Base-by-base conservation (phyloP, 1,284 basidiomycete genomes). In the Pterula multifida region DNA sequence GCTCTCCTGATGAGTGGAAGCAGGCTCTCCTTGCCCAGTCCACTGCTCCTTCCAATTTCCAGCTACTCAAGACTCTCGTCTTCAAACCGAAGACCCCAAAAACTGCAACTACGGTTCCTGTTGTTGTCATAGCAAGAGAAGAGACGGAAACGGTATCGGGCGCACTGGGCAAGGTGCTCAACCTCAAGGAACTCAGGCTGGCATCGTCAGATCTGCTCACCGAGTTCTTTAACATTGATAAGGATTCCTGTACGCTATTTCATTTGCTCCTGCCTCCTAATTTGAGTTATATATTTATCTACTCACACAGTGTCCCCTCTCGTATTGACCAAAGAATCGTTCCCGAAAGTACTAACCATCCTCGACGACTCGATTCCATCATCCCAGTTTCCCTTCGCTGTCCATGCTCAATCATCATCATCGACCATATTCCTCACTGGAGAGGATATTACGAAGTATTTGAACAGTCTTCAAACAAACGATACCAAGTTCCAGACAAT, bases 1-100 rank as follows among this genome's bases (percentile, higher is more conserved):
- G 68, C 53, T 85, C 84, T 44, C 85, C 82, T 1, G 72, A 76
- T 1, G 63, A 75, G 44, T 90, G 86, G 87, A 75, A 75, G 56
- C 77, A 80, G 48, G 74, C 78, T 32, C 65, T 90, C 57, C 65
- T 70, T 52, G 68, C 72, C 3, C 64, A 65, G 47, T 54, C 69
- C 26, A 64, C 70, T 23, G 68, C 73, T 26, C 83, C 86, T 1
- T 62, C 67, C 48, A 67, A 70, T 3, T 87, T 84, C 61, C 76
- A 86, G 61, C 71, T 87, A 56, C 74, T 85, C 63, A 91, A 92
- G 67, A 87, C 83, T 28, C 78, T 92, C 57, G 85, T 91, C 50
- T 91, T 87, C 78, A 92, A 92, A 62, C 89, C 90, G 32, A 91
- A 91, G 67, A 91, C 91, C 1, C 86, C 92, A 47, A 96, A 96